These are phyloP conservation scores for Cyberlindnera maritima DNA, from an alignment of 805 yeast species.

Conservation along the genomic window DNA sequence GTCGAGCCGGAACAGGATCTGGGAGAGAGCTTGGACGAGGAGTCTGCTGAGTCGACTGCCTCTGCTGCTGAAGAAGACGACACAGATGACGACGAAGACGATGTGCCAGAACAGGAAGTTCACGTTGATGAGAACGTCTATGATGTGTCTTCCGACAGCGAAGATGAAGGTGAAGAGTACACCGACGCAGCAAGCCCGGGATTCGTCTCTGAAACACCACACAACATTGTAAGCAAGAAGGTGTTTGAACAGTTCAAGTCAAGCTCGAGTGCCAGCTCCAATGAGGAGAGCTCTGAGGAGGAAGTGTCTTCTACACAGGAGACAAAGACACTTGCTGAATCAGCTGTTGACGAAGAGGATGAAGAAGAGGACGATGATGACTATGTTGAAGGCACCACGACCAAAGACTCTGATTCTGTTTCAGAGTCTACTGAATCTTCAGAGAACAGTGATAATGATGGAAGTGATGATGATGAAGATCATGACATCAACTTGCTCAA, in stretches of 20 bases:
- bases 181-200: slow-evolving; percentile 9
- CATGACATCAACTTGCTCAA: slow-evolving; percentile 16
- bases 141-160: slow-evolving; percentile 11
- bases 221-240: slow-evolving; percentile 20
- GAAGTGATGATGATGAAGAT: slow-evolving; percentile 4
- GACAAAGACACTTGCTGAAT: slow-evolving; percentile 4
- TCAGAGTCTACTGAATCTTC: slow-evolving; percentile 12
- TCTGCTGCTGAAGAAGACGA: slow-evolving; percentile 14
- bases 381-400: slow-evolving; percentile 10
- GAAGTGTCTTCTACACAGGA: slow-evolving; percentile 24
- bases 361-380: slow-evolving; percentile 28
- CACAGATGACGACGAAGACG: slow-evolving; percentile 33
- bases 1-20: slow-evolving; percentile 9
- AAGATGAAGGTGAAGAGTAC: slow-evolving; percentile 22
- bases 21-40: slow-evolving; percentile 7
- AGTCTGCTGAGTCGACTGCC: neutral
- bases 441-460: slow-evolving; percentile 6
- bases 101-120: slow-evolving; percentile 27
- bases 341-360: slow-evolving; percentile 19
- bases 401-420: slow-evolving; percentile 13
- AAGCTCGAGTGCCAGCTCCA: slow-evolving; percentile 10
- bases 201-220: slow-evolving; percentile 15
- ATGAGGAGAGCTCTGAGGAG: slow-evolving; percentile 27
- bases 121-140: slow-evolving; percentile 12
- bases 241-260: slow-evolving; percentile 21